Base-by-base conservation (phyloP, 495 filamentous ascomycete genomes). In the Daldinia loculata region DNA sequence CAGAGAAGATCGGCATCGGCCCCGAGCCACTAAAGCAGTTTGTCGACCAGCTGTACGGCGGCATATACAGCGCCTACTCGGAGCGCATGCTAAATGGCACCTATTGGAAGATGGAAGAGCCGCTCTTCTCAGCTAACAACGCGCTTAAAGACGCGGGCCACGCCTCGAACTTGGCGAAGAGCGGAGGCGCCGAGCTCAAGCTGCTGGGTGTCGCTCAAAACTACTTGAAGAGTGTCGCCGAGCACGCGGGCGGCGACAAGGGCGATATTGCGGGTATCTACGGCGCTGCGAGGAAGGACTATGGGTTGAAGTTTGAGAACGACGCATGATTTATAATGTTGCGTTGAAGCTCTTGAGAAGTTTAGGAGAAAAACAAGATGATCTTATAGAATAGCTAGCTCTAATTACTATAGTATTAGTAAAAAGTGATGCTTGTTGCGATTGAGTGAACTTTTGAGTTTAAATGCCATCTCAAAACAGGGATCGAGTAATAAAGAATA, bases 231-330 rank as follows among this genome's bases (percentile, higher is more conserved):
- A 38, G 38, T 7, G 73, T 75, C 2, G 65, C 70, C 0, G 87
- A 89, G 66, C 84, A 94, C 75, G 84, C 81, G 66, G 94, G 93
- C 8, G 75, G 75, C 0, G 86, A 85, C 60, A 89, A 84, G 76
- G 94, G 93, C 1, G 94, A 97, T 81, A 84, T 97, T 75, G 92
- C 93, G 15, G 91, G 86, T 6, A 91, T 97, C 53, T 96, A 97
- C 82, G 93, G 93, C 0, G 90, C 86, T 4, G 87, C 90, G 60
- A 84, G 93, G 75, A 80, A 86, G 81, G 88, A 90, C 78, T 85
- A 83, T 56, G 92, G 93, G 0, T 76, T 95, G 79, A 83, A 88
- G 74, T 95, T 85, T 82, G 90, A 91, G 74, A 92, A 84, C 48
- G 69, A 82, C 34, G 62, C 41, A 30, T 77, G 41, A 71, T 12